Conservation (phyloP, 345 rosid species). For the thale cress (Arabidopsis thaliana) region TAIR10.1 NC_003071.7:16823501-16824000, state of each 20-base stretch:
- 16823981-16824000: neutral
- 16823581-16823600: constrained; percentile 18
- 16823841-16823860: neutral
- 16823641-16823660: neutral
- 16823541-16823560: constrained; percentile 6
- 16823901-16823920: neutral
- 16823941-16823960: neutral
- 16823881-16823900: constrained; percentile 1
- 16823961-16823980: neutral
- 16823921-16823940: neutral
- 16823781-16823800: neutral
- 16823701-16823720: constrained; percentile 52
- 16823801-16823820: neutral
- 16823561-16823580: constrained; percentile 18
- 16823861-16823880: constrained; percentile 19
- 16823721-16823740: neutral
- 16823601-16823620: constrained; percentile 32
- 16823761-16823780: neutral
- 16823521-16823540: constrained; percentile 26
- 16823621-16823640: neutral
- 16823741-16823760: neutral
- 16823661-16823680: neutral
- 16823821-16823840: neutral
- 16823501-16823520: constrained; percentile 30
- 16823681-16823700: constrained; percentile 48